These are phyloP conservation scores for Jaltomata sinuosa DNA, from an alignment of 257 asterid species.

Conservation along the genomic window DNA sequence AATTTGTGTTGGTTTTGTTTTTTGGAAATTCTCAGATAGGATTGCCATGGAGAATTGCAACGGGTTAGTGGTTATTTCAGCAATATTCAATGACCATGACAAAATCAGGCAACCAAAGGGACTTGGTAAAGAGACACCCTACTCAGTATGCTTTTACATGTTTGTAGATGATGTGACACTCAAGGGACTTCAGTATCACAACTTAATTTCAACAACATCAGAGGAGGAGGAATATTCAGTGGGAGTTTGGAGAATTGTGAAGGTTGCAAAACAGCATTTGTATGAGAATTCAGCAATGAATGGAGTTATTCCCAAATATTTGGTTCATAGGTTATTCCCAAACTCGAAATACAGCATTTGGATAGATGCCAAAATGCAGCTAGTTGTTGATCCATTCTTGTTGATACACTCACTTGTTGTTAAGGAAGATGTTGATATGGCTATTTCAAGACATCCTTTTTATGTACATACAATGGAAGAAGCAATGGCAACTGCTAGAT, in stretches of 20 bases:
- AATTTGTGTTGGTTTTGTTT: not conserved
- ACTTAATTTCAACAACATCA: constrained; percentile 27
- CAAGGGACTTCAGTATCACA: constrained; percentile 35
- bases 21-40: constrained; percentile 33
- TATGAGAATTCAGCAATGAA: constrained; percentile 82
- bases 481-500: constrained; percentile 82
- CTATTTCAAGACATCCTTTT: constrained; percentile 70
- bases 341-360: constrained; percentile 76
- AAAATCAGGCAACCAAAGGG: constrained; percentile 93
- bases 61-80: constrained; percentile 76
- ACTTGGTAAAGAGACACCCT: constrained; percentile 54
- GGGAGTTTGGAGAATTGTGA: constrained; percentile 80
- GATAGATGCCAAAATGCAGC: constrained; percentile 88
- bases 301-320: constrained; percentile 62
- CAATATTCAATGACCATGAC: constrained; percentile 80
- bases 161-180: constrained; percentile 74
- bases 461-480: constrained; percentile 79
- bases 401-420: constrained; percentile 61
- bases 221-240: constrained; percentile 30
- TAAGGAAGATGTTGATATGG: constrained; percentile 65
- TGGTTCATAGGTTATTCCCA: constrained; percentile 76
- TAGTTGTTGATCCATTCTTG: constrained; percentile 73
- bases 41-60: constrained; percentile 54
- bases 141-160: constrained; percentile 67
- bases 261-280: constrained; percentile 27